Percentiles rank a stretch among this genome's conserved stretches.
These are phyloP conservation scores for Suhomyces vadensis DNA, from an alignment of 805 yeast genomes.

Conservation along the genomic window DNA sequence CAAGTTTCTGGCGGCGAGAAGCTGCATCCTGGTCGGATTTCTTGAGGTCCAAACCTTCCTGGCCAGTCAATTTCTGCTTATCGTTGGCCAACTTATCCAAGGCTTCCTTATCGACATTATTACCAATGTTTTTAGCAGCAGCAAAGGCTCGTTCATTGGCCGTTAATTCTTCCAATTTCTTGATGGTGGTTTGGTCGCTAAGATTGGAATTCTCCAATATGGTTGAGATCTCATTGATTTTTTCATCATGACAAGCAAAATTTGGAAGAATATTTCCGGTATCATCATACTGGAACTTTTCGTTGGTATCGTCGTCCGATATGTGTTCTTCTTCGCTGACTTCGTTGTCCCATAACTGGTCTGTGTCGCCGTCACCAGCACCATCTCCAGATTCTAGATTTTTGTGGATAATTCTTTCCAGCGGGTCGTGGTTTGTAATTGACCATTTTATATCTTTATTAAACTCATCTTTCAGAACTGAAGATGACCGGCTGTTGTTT, in stretches of 20 bases:
- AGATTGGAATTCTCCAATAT: constrained; percentile 42
- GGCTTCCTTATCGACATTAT: constrained; percentile 32
- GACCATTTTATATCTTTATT: constrained; percentile 58
- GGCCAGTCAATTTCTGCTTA: constrained; percentile 44
- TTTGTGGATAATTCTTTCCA: constrained; percentile 44
- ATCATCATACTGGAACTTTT: constrained; percentile 58
- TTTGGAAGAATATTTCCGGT: constrained; percentile 61
- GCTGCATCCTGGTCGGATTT: constrained; percentile 48
- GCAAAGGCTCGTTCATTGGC: constrained; percentile 62
- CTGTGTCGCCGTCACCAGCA: constrained; percentile 14
- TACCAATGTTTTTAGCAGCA: constrained; percentile 51
- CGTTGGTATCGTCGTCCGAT: constrained; percentile 58
- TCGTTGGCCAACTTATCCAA: constrained; percentile 34
- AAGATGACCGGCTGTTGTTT: constrained; percentile 34
- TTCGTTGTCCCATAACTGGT: constrained; percentile 30
- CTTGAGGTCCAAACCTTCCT: constrained; percentile 43
- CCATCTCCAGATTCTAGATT: constrained; percentile 10
- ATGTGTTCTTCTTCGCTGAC: constrained; percentile 61
- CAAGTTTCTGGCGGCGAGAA: constrained; percentile 51
- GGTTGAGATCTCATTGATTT: constrained; percentile 38
- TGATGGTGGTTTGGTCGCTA: constrained; percentile 48
- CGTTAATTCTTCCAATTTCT: constrained; percentile 53
- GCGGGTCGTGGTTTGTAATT: constrained; percentile 72
- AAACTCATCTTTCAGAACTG: constrained; percentile 37
- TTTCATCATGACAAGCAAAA: constrained; percentile 48